Evolutionary conservation across 768 basidiomycete genomes (phyloP).

Genomic region (Boletus vinaceobasis): DNA sequence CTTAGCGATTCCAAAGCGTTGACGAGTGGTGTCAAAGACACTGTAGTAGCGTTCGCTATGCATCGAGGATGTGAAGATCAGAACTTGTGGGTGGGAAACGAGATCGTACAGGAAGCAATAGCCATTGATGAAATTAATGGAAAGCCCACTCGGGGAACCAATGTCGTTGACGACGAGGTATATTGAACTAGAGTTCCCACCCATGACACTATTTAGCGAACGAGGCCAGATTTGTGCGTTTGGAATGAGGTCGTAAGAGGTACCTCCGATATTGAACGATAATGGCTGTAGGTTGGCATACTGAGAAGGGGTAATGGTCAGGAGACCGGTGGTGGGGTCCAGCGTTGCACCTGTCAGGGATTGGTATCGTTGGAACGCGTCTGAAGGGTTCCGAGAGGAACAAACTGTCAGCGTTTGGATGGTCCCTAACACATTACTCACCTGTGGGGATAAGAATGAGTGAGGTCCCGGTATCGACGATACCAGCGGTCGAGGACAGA

Average conservation of each 20-base stretch:
- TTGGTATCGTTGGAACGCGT: constrained; percentile 24
- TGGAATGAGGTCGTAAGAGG: constrained; percentile 11
- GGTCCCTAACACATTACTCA: constrained; percentile 2
- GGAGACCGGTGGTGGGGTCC: constrained; percentile 28
- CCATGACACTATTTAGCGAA: constrained; percentile 25
- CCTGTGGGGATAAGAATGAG: constrained; percentile 27
- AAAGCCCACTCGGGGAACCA: constrained; percentile 6
- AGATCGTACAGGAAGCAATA: constrained; percentile 14
- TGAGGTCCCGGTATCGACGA: constrained; percentile 34
- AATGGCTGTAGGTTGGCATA: constrained; percentile 23
- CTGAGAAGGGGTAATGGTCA: constrained; percentile 23
- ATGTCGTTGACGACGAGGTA: constrained; percentile 27
- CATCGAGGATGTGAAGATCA: too few species aligned
- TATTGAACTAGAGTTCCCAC: constrained; percentile 23
- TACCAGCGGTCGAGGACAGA: constrained; percentile 28
- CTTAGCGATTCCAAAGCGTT: background rate
- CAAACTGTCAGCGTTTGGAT: too few species aligned
- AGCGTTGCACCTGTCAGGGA: constrained; percentile 21
- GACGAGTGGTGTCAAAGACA: constrained; percentile 25
- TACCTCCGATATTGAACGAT: constrained; percentile 22
- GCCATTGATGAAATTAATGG: constrained; percentile 21
- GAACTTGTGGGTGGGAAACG: too few species aligned
- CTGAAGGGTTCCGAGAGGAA: constrained; percentile 8
- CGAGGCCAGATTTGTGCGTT: constrained; percentile 36
- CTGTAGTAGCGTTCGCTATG: constrained; percentile 33